These are phyloP conservation scores for Aspergillus fijiensis DNA, from an alignment of 2,329 filamentous ascomycete species.

Conservation along the genomic window DNA sequence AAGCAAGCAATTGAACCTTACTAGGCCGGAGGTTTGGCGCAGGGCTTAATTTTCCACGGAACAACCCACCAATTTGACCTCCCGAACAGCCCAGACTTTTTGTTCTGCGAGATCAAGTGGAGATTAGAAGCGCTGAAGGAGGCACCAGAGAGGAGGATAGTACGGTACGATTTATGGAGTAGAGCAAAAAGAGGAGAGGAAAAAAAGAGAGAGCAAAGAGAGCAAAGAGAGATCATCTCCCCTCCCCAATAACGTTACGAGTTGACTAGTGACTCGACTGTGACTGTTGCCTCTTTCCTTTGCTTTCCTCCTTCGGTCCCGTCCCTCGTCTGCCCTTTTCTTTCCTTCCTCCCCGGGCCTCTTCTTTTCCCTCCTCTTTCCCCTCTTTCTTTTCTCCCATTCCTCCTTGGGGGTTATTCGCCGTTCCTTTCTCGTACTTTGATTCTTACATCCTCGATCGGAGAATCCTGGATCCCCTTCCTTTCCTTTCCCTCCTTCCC, in stretches of 20 bases:
- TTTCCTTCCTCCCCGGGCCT: constrained; percentile 12
- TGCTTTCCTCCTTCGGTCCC: background rate
- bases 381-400: constrained; percentile 15
- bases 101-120: background rate
- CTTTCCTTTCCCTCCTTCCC: constrained; percentile 11
- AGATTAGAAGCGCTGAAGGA: background rate
- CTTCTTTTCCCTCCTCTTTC: constrained; percentile 20
- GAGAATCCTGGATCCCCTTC: constrained; percentile 29
- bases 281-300: background rate
- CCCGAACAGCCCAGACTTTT: background rate
- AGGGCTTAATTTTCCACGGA: background rate
- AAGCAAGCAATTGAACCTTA: background rate
- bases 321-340: constrained; percentile 7
- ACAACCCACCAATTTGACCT: background rate
- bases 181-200: background rate
- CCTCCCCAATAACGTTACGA: background rate
- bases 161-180: background rate
- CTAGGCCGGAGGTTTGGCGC: background rate
- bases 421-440: constrained; percentile 26
- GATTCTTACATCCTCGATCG: constrained; percentile 27
- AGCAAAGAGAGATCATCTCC: background rate
- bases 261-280: background rate
- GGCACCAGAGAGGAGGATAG: background rate
- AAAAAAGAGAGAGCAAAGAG: too few species aligned
- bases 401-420: constrained; percentile 17